Evolutionary conservation across 768 basidiomycete species (phyloP).

Genomic region (Mycena venus): DNA sequence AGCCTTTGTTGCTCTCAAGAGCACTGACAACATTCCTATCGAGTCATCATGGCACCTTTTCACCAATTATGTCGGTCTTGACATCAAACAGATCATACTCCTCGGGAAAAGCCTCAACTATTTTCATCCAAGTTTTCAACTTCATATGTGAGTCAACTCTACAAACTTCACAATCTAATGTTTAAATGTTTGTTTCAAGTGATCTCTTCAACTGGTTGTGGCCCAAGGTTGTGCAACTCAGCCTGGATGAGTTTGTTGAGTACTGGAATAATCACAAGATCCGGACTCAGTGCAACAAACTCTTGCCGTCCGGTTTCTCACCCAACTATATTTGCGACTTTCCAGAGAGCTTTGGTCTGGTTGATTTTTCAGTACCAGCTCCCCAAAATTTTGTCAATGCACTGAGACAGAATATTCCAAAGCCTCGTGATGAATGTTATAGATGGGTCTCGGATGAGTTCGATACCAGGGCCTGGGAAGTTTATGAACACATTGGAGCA

Average conservation of each 20-base stretch:
- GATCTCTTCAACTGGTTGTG: slow-evolving; percentile 43
- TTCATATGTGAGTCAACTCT: slow-evolving; percentile 16
- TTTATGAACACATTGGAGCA: too few relatives aligned
- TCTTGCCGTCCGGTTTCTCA: too few relatives aligned
- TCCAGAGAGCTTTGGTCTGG: slow-evolving; percentile 25
- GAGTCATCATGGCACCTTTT: too few relatives aligned
- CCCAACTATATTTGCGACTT: too few relatives aligned
- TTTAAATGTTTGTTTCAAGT: slow-evolving; percentile 4
- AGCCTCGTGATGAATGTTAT: slow-evolving; percentile 27
- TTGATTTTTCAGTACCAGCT: neutral
- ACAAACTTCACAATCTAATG: too few relatives aligned
- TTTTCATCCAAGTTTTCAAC: neutral
- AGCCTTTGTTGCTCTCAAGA: too few relatives aligned
- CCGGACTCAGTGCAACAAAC: too few relatives aligned
- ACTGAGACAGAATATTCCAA: slow-evolving; percentile 17
- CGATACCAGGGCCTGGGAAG: too few relatives aligned
- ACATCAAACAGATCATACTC: slow-evolving; percentile 25
- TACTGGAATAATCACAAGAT: too few relatives aligned
- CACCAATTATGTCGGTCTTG: too few relatives aligned
- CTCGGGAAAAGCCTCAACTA: slow-evolving; percentile 9
- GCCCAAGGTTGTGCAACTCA: slow-evolving; percentile 38
- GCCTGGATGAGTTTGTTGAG: slow-evolving; percentile 36
- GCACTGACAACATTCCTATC: too few relatives aligned
- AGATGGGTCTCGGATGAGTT: too few relatives aligned
- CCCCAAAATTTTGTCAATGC: neutral